phyloP scores from a whole-genome alignment of 352 stramenopile species.

The Halophytophthora batemanensis region DNA sequence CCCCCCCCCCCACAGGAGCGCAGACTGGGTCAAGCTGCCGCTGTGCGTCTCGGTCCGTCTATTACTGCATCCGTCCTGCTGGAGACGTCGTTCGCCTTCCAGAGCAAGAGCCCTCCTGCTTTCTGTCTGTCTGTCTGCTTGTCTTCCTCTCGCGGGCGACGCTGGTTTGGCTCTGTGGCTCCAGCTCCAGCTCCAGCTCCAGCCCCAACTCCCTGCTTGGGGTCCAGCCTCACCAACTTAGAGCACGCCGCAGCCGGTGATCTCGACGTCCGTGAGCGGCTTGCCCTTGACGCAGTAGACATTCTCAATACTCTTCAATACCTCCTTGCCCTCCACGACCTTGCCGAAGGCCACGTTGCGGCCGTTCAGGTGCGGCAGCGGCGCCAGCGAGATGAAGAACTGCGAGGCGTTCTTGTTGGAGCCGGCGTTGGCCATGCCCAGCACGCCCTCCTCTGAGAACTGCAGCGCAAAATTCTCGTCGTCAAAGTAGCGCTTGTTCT shows the following conservation, averaged over 20 bases:
- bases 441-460: constrained; percentile 78
- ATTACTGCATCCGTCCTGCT: constrained; percentile 26
- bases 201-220: constrained; percentile 2
- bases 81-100: background rate
- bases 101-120: constrained; percentile 5
- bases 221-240: constrained; percentile 38
- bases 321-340: constrained; percentile 76
- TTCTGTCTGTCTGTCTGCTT: constrained; percentile 16
- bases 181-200: background rate
- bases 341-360: constrained; percentile 88
- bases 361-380: constrained; percentile 82
- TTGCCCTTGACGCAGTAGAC: constrained; percentile 85
- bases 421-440: constrained; percentile 98
- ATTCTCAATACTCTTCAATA: constrained; percentile 79
- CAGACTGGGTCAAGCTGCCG: constrained; percentile 11
- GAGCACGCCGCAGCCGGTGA: constrained; percentile 77
- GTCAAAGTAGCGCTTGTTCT: constrained; percentile 73
- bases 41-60: constrained; percentile 29
- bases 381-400: constrained; percentile 98
- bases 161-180: no score
- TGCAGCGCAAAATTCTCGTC: constrained; percentile 88
- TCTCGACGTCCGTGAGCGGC: constrained; percentile 76
- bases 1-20: no score
- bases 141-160: constrained; percentile 3
- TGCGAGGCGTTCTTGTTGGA: constrained; percentile 98